phyloP scores from a whole-genome alignment of 371 early-diverging fungal genomes.

The Amoeboaphelidium occidentale region DNA sequence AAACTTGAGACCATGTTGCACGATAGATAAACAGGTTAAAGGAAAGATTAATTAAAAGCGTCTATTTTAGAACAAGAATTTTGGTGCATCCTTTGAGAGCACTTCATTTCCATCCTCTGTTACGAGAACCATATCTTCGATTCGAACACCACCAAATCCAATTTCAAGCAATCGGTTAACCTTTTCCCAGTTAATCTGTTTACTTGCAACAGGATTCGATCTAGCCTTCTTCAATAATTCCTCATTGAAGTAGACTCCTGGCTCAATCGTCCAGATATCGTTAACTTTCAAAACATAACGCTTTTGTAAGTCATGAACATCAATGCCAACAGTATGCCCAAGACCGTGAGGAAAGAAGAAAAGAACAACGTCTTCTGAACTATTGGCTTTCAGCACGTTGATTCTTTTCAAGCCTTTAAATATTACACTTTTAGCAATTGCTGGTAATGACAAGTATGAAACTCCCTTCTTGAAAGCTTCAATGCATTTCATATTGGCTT shows the following conservation, averaged over 20 bases:
- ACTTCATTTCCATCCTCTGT: background rate
- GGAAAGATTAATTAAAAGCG: too few relatives aligned
- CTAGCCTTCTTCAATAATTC: background rate
- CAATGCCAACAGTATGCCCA: background rate
- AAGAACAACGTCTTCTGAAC: background rate
- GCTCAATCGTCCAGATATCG: background rate
- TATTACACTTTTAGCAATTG: background rate
- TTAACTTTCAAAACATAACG: background rate
- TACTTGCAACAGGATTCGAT: background rate
- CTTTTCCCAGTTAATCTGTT: background rate
- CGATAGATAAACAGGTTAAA: too few relatives aligned
- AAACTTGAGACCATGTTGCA: too few relatives aligned
- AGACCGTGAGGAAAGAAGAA: background rate
- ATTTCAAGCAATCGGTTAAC: background rate
- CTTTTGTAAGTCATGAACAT: background rate
- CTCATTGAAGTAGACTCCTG: background rate
- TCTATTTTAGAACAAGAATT: background rate
- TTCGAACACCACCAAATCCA: background rate
- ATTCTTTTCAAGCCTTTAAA: background rate
- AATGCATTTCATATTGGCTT: background rate
- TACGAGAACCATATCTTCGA: background rate
- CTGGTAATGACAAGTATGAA: background rate
- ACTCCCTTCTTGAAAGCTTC: background rate
- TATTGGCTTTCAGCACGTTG: background rate
- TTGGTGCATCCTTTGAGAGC: background rate